phyloP scores from a whole-genome alignment of 2,329 filamentous ascomycete species.

The Tolypocladium cylindrosporum region DNA sequence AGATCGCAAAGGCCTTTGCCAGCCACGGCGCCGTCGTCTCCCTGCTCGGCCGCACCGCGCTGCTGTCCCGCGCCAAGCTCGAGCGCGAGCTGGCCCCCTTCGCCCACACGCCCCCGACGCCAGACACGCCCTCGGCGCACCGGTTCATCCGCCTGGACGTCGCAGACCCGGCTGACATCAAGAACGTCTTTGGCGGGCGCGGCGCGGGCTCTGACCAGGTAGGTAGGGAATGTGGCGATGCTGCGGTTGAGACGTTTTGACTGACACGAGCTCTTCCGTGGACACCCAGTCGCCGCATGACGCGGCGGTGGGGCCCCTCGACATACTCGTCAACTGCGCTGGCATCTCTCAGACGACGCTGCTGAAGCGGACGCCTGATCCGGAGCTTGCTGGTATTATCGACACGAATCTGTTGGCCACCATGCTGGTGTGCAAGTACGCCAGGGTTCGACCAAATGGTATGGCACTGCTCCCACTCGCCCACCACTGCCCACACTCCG shows the following conservation, averaged over 20 bases:
- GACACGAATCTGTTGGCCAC: slow-evolving; percentile 62
- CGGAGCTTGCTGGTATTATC: slow-evolving; percentile 47
- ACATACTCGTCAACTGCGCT: slow-evolving; percentile 70
- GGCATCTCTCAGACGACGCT: slow-evolving; percentile 59
- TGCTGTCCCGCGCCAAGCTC: slow-evolving; percentile 32
- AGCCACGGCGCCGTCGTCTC: slow-evolving; percentile 48
- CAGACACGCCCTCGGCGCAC: slow-evolving; percentile 14
- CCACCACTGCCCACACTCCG: background rate
- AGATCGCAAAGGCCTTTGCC: slow-evolving; percentile 58
- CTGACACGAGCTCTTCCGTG: background rate
- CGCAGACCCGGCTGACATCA: slow-evolving; percentile 16
- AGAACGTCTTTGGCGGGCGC: slow-evolving; percentile 15
- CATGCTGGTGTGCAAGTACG: slow-evolving; percentile 48
- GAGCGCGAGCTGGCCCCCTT: slow-evolving; percentile 18
- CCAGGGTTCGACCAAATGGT: slow-evolving; percentile 23
- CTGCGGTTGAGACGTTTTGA: background rate
- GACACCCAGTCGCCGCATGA: background rate
- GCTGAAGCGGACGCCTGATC: slow-evolving; percentile 43
- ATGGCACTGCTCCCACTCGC: background rate
- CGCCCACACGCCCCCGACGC: slow-evolving; percentile 9
- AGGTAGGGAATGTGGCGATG: background rate
- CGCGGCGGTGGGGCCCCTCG: slow-evolving; percentile 22
- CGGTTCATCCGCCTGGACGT: slow-evolving; percentile 25
- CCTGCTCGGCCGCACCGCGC: slow-evolving; percentile 47
- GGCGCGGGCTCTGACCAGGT: background rate